Evolutionary conservation across 306 rosid genomes (phyloP), one percentile per base, ranked within the genome.

Genomic region (Lagenaria siceraria): DNA sequence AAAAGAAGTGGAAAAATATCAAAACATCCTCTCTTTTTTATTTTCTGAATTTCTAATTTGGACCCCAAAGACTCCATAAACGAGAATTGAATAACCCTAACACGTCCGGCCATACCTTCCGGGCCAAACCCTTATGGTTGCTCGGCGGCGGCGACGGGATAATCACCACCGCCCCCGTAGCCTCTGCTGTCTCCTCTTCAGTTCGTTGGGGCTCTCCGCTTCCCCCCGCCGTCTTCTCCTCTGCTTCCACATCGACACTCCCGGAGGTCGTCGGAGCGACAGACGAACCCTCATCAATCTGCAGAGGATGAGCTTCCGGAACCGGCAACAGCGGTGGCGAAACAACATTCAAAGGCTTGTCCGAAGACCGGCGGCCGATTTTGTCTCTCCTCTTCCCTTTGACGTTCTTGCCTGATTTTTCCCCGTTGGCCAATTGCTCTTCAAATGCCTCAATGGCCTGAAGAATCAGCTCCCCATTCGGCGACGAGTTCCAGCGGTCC

Each of bases 61-160:
- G 91, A 89, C 89, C 75, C 93, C 93, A 89, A 87, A 89, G 88
- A 80, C 63, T 84, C 93, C 93, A 89, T 52, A 89, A 84, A 80
- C 93, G 93, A 49, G 88, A 89, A 84, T 87, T 89, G 75, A 89
- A 81, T 79, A 89, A 66, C 33, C 90, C 91, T 81, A 89, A 68
- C 85, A 89, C 88, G 85, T 89, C 91, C 93, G 91, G 93, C 82
- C 86, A 83, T 48, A 89, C 91, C 81, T 87, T 89, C 77, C 93
- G 82, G 4, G 88, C 93, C 79, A 87, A 80, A 52, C 91, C 93
- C 84, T 80, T 84, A 83, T 84, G 81, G 78, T 17, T 82, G 83
- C 29, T 79, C 83, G 73, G 85, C 76, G 88, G 73, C 79, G 82
- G 21, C 27, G 78, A 38, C 31, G 74, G 79, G 0, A 56, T 31